phyloP scores from a whole-genome alignment of 306 rosid genomes.

The Ormosia emarginata region DNA sequence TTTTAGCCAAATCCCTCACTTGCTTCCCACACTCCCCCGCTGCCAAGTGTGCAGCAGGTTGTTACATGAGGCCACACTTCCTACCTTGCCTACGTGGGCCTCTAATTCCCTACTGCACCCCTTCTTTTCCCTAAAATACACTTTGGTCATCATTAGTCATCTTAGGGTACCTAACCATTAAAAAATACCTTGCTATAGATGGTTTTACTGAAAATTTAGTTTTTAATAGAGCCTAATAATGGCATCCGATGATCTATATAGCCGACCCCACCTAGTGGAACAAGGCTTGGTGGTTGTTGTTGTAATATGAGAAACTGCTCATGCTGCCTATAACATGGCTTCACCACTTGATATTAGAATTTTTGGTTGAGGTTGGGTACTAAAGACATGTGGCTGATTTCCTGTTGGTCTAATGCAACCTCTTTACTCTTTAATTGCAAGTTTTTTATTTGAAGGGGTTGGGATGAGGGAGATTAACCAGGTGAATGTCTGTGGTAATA shows the following conservation, averaged over 20 bases:
- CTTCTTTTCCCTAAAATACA: too few species aligned
- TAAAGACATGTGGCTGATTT: background rate
- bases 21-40: too few species aligned
- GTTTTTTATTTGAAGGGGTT: background rate
- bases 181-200: background rate
- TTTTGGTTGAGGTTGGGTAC: background rate
- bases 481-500: background rate
- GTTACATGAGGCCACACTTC: too few species aligned
- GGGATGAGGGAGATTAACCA: background rate
- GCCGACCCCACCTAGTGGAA: background rate
- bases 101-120: too few species aligned
- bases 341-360: background rate
- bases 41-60: too few species aligned
- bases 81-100: too few species aligned
- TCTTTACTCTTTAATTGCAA: background rate
- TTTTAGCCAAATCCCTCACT: too few species aligned
- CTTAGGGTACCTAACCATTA: background rate
- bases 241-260: background rate
- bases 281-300: background rate
- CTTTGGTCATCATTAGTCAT: too few species aligned
- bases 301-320: background rate
- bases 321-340: background rate
- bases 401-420: background rate
- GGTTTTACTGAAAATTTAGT: background rate
- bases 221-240: background rate